These are phyloP conservation scores for Tolypocladium cylindrosporum DNA, from an alignment of 2,329 filamentous ascomycete species.

Conservation along the genomic window DNA sequence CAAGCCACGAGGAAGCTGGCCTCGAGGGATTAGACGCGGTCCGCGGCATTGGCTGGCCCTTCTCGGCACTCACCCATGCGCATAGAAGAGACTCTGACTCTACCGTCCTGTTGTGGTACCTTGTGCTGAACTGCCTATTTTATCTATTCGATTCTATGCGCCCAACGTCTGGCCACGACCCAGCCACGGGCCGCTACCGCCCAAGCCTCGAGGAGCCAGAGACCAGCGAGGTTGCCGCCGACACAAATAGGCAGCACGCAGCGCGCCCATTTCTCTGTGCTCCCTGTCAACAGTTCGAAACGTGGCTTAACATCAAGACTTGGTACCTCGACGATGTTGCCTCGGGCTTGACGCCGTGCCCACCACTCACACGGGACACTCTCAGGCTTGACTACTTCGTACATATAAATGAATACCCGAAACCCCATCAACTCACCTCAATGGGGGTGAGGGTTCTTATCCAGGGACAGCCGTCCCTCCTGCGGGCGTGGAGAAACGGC, in stretches of 20 bases:
- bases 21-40: neutral
- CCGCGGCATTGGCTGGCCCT: neutral
- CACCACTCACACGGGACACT: neutral
- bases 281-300: neutral
- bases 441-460: neutral
- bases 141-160: neutral
- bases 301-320: neutral
- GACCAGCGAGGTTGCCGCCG: neutral
- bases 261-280: neutral
- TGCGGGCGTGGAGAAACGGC: neutral
- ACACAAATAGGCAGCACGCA: neutral
- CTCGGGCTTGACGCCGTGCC: no score
- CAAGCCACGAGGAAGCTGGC: neutral
- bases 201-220: neutral
- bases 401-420: no score
- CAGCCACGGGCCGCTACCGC: no score
- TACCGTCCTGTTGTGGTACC: neutral
- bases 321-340: neutral
- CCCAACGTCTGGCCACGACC: no score
- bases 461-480: neutral
- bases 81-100: neutral
- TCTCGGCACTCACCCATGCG: neutral
- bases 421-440: neutral
- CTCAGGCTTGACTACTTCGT: neutral
- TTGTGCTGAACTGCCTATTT: neutral